Percentiles rank a stretch among this genome's conserved stretches.
Conservation (phyloP, 73 alveolate species). For the Paramecium biaurelia region DNA sequence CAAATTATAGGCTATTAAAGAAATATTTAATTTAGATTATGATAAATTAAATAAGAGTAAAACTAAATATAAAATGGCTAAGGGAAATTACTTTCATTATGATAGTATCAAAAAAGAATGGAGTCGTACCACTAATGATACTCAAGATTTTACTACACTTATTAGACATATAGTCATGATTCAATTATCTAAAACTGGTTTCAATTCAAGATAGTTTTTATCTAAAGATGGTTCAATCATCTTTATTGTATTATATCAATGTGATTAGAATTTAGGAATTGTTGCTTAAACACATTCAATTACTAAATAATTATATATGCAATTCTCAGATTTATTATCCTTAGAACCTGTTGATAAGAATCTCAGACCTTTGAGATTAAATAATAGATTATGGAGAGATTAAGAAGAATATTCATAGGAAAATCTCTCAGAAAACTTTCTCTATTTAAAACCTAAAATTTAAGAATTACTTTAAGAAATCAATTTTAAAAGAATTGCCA, state of each 20-base stretch:
- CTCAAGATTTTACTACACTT: not conserved
- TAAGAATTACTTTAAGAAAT: not conserved
- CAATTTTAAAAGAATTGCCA: slow-evolving; percentile 11
- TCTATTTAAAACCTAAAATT: not conserved
- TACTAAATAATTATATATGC: not conserved
- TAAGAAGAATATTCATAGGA: not conserved
- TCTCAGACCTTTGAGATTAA: not conserved
- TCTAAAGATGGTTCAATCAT: not conserved
- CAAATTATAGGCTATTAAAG: not conserved
- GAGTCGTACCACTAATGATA: not conserved
- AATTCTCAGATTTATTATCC: not conserved
- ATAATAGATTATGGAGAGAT: slow-evolving; percentile 39
- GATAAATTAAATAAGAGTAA: not conserved
- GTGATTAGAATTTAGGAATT: not conserved
- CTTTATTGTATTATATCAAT: not conserved
- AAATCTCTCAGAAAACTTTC: not conserved
- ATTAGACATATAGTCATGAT: not conserved
- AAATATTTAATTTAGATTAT: not conserved
- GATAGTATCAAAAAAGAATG: not conserved
- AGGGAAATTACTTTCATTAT: not conserved
- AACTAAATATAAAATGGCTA: not conserved
- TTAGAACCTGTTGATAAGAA: slow-evolving; percentile 37
- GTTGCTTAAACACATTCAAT: not conserved
- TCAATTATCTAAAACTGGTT: not conserved
- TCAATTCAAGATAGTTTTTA: not conserved